These are phyloP conservation scores for Fusarium neocosmosporiellum DNA, from an alignment of 2,329 filamentous ascomycete genomes.

Conservation along the genomic window DNA sequence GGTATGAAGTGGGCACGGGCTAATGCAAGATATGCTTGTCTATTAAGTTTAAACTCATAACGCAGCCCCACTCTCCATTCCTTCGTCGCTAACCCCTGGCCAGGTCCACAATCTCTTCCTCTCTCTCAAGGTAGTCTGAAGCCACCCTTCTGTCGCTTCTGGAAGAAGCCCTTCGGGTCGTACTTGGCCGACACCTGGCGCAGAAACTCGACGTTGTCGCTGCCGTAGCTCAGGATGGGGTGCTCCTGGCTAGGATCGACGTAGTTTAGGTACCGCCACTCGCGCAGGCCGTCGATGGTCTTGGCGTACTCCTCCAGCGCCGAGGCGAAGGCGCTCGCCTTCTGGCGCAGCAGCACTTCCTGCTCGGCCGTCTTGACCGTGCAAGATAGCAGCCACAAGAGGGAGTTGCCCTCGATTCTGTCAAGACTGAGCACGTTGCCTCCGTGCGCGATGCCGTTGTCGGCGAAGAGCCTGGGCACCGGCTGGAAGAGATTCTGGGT, in stretches of 20 bases:
- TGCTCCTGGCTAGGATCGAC: slow-evolving; percentile 50
- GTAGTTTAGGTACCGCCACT: slow-evolving; percentile 58
- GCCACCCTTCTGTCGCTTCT: slow-evolving; percentile 45
- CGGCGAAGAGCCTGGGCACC: slow-evolving; percentile 39
- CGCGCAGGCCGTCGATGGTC: slow-evolving; percentile 42
- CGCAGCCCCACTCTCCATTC: not conserved
- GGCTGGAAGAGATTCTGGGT: slow-evolving; percentile 48
- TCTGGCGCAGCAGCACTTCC: slow-evolving; percentile 22
- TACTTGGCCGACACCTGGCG: slow-evolving; percentile 45
- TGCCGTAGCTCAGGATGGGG: slow-evolving; percentile 52
- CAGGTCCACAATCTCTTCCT: not conserved
- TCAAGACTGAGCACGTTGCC: slow-evolving; percentile 50
- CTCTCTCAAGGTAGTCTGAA: slow-evolving; percentile 41
- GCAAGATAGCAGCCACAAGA: slow-evolving; percentile 51
- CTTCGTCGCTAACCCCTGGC: not conserved
- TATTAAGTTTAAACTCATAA: not conserved
- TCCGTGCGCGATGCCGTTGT: slow-evolving; percentile 38
- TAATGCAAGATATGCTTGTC: not conserved
- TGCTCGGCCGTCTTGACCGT: slow-evolving; percentile 50
- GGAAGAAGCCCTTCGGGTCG: slow-evolving; percentile 49
- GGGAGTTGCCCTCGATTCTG: slow-evolving; percentile 47
- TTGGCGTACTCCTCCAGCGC: slow-evolving; percentile 41
- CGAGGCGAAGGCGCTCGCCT: slow-evolving; percentile 22
- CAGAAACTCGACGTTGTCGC: slow-evolving; percentile 48
- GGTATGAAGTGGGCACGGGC: no score